Evolutionary conservation across 2,329 filamentous ascomycete species (phyloP), one percentile per base, ranked within the genome.

Genomic region (Pseudogymnoascus sp.): DNA sequence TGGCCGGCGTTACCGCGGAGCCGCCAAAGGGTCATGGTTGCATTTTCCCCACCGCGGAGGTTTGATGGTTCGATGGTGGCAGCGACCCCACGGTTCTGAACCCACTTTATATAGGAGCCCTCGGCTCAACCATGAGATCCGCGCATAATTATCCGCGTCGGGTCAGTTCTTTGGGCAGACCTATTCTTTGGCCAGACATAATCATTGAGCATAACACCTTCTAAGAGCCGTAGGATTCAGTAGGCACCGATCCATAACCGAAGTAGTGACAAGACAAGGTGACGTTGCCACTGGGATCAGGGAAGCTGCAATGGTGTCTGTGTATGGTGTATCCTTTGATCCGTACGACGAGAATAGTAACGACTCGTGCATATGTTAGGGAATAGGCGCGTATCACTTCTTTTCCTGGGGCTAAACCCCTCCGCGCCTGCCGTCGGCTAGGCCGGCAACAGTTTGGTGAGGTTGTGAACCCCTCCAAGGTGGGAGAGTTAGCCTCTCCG

Each of bases 261-360:
- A 26, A 53, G 4, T 11, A 33, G 50, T 56, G 6, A 26, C 26
- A 33, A 56, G 16, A 14, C n/a, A 33, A 53, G n/a, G 50, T 33
- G 50, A 56, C 50, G 29, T 56, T 56, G 50, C 50, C 50, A 56
- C 16, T 56, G n/a, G 26, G 29, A 56, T 56, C 50, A 56, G 33
- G 29, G 50, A 10, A 56, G 10, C 16, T 33, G 50, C 2, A 56
- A 33, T 47, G 42, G 8, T 21, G 40, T 16, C 10, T 19, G 3
- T 21, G 40, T 13, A 21, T 53, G 50, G 50, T 56, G 29, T n/a
- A 33, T 56, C 50, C 50, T 6, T 56, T 56, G 16, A 56, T 56
- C 29, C 50, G 50, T 33, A 21, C 10, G 29, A 19, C 50, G 6
- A 33, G 29, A 33, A 56, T n/a, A 31, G 47, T 19, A 16, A 53